A percentile compares a stretch with the other conserved stretches of the same genome.
Evolutionary conservation across 2,329 filamentous ascomycete genomes (phyloP).

Genomic region (Venturia asperata): DNA sequence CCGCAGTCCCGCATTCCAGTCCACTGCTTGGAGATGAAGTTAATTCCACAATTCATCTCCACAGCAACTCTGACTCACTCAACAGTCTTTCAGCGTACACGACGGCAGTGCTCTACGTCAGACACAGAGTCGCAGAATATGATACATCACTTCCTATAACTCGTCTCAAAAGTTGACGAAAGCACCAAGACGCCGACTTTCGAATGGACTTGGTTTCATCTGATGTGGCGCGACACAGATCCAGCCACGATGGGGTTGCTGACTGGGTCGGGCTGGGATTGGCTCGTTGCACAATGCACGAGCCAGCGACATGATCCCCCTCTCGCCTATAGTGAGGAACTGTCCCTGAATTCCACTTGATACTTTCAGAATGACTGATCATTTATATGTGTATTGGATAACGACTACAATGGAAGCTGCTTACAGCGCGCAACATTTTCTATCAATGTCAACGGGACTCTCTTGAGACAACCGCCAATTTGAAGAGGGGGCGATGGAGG

Average conservation of each 20-base stretch:
- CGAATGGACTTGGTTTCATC: background rate
- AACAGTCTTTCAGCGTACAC: background rate
- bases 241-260: slow-evolving; percentile 8
- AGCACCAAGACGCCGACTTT: background rate
- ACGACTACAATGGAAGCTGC: background rate
- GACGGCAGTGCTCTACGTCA: background rate
- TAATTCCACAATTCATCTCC: background rate
- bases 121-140: background rate
- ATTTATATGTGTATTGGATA: background rate
- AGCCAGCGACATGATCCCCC: background rate
- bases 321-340: background rate
- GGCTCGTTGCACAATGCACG: background rate
- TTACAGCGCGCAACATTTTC: background rate
- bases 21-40: background rate
- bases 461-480: background rate
- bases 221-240: background rate
- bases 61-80: background rate
- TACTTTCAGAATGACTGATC: background rate
- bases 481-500: background rate
- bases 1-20: background rate
- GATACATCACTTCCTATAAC: background rate
- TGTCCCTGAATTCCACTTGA: background rate
- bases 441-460: too few relatives aligned
- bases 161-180: slow-evolving; percentile 1
- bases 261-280: background rate